These are phyloP conservation scores for Blepharisma japonicum DNA, from an alignment of 73 alveolate species.

Conservation along the genomic window DNA sequence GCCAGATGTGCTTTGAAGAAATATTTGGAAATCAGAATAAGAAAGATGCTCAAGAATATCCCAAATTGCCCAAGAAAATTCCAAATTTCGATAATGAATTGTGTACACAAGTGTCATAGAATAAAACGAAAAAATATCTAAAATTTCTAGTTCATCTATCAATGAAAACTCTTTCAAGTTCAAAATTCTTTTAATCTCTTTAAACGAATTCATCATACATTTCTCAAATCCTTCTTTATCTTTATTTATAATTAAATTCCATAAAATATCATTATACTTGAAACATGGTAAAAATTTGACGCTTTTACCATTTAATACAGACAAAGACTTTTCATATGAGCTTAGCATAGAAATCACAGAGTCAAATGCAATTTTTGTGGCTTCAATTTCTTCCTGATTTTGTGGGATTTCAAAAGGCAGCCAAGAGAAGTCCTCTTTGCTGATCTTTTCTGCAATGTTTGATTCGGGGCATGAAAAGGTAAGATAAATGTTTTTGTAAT, in stretches of 20 bases:
- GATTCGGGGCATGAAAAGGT: neutral
- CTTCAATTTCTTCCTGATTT: neutral
- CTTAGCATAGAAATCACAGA: neutral
- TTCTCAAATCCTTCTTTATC: neutral
- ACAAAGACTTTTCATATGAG: neutral
- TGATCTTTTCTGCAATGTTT: neutral
- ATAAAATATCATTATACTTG: neutral
- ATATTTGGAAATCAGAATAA: neutral
- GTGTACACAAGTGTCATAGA: no score
- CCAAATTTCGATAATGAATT: neutral
- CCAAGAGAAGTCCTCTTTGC: slow-evolving; percentile 27
- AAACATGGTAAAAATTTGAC: neutral
- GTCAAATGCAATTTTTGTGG: slow-evolving; percentile 25
- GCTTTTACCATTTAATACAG: neutral
- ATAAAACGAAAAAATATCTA: no score
- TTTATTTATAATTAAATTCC: neutral
- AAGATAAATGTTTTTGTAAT: slow-evolving; percentile 32
- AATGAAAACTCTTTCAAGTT: neutral
- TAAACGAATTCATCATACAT: neutral
- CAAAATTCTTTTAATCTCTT: neutral
- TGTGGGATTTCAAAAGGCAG: neutral
- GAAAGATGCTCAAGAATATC: neutral
- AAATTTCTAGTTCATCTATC: no score
- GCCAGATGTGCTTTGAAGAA: neutral
- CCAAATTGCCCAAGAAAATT: neutral